These are phyloP conservation scores for Penicillium roqueforti DNA, from an alignment of 495 filamentous ascomycete genomes.

Conservation along the genomic window DNA sequence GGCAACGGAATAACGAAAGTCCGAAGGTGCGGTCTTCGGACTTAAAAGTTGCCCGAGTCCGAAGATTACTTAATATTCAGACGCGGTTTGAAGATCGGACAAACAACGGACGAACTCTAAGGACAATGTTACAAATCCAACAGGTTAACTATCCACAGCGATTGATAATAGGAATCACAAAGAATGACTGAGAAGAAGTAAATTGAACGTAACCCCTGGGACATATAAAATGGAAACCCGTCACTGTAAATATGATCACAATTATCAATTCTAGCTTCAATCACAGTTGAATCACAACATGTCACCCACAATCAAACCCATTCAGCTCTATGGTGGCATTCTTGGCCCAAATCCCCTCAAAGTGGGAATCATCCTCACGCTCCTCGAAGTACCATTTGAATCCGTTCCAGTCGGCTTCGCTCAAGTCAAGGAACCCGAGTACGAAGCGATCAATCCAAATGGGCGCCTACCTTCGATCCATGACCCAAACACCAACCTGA, in stretches of 20 bases:
- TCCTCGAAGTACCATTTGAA: constrained; percentile 53
- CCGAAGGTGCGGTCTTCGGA: no score
- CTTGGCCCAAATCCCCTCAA: constrained; percentile 55
- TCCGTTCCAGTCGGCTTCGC: constrained; percentile 32
- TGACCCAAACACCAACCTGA: constrained; percentile 58
- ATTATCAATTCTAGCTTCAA: background rate
- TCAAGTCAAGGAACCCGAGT: constrained; percentile 52
- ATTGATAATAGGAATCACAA: background rate
- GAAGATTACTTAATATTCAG: no score
- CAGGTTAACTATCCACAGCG: background rate
- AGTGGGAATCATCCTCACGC: constrained; percentile 53
- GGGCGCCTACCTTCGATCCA: constrained; percentile 54
- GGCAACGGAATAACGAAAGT: no score
- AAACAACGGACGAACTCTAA: background rate
- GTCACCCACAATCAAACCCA: constrained; percentile 2
- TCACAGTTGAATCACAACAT: background rate
- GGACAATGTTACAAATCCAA: background rate
- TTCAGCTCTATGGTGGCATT: constrained; percentile 4
- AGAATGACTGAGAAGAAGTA: no score
- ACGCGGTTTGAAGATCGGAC: background rate
- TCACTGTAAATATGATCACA: background rate
- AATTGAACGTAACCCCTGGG: no score
- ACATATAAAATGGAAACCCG: background rate
- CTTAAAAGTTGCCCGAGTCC: no score
- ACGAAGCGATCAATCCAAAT: constrained; percentile 57